Evolutionary conservation across 306 rosid genomes (phyloP).

Genomic region (Bauhinia variegata): DNA sequence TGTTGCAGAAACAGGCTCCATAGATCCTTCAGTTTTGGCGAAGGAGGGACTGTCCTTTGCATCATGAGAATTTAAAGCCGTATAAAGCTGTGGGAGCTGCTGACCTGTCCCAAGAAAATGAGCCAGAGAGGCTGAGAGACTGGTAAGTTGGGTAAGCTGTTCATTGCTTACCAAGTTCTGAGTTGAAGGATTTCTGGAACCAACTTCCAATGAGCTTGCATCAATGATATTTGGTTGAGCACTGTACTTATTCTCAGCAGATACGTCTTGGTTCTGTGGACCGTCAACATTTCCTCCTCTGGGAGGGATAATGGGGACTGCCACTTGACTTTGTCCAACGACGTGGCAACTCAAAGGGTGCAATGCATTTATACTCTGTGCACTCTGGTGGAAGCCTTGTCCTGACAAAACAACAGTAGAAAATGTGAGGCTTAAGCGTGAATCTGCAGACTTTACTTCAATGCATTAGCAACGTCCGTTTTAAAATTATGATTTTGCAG

Average conservation of each 20-base stretch:
- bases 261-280: conserved; percentile 47
- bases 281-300: conserved; percentile 47
- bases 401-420: conserved; percentile 42
- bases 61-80: conserved; percentile 66
- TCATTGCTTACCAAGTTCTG: conserved; percentile 58
- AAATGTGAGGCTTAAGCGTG: conserved; percentile 40
- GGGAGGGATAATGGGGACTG: conserved; percentile 53
- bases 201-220: conserved; percentile 50
- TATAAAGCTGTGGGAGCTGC: conserved; percentile 77
- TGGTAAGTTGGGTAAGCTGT: conserved; percentile 61
- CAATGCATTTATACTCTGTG: conserved; percentile 46
- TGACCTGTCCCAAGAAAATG: conserved; percentile 76
- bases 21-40: conserved; percentile 51
- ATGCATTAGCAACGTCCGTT: conserved; percentile 39
- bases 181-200: conserved; percentile 52
- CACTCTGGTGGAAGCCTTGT: conserved; percentile 54
- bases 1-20: conserved; percentile 50
- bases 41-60: conserved; percentile 47
- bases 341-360: conserved; percentile 43
- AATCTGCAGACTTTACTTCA: conserved; percentile 37
- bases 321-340: conserved; percentile 55
- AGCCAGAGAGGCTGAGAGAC: conserved; percentile 83
- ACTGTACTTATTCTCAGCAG: conserved; percentile 51
- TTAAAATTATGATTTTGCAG: conserved; percentile 41
- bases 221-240: conserved; percentile 50